Conservation (phyloP, 108 stramenopile genomes). For the Cyclostephanos invisitatus region DNA sequence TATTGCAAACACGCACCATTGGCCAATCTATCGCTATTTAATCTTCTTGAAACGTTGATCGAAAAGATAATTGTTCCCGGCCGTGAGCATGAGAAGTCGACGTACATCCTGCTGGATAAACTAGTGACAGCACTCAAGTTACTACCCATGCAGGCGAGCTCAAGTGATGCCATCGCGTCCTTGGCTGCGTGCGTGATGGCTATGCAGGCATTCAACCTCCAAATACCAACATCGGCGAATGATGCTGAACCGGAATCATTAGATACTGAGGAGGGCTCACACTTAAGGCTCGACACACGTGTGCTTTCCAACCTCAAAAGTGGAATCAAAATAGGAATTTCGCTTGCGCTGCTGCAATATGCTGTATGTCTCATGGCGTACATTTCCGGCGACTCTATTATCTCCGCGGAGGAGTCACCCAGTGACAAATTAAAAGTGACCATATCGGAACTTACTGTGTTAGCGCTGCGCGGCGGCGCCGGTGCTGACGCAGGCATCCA, state of each 20-base stretch:
- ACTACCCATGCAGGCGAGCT: conserved; percentile 40
- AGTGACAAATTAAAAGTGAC: conserved; percentile 24
- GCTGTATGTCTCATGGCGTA: conserved; percentile 45
- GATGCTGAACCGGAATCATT: conserved; percentile 6
- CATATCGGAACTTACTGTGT: conserved; percentile 18
- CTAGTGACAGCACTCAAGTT: conserved; percentile 49
- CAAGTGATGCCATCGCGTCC: conserved; percentile 50
- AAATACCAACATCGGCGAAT: conserved; percentile 3
- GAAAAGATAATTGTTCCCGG: conserved; percentile 29
- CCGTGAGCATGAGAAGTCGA: conserved; percentile 27
- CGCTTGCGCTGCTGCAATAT: conserved; percentile 48
- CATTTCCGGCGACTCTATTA: conserved; percentile 24
- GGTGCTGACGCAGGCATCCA: conserved; percentile 10
- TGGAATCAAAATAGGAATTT: conserved; percentile 33
- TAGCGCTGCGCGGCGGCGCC: conserved; percentile 30
- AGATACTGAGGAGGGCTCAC: neutral
- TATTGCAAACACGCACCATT: conserved; percentile 55
- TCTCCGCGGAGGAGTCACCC: conserved; percentile 8
- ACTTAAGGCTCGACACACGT: conserved; percentile 13
- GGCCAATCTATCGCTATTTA: conserved; percentile 50
- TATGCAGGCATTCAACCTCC: conserved; percentile 35
- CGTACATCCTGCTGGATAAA: conserved; percentile 28
- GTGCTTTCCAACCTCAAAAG: conserved; percentile 38
- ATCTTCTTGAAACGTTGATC: conserved; percentile 52
- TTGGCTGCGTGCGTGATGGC: conserved; percentile 49